Base-by-base conservation (phyloP, 768 basidiomycete genomes). In the Lentinula lateritia region DNA sequence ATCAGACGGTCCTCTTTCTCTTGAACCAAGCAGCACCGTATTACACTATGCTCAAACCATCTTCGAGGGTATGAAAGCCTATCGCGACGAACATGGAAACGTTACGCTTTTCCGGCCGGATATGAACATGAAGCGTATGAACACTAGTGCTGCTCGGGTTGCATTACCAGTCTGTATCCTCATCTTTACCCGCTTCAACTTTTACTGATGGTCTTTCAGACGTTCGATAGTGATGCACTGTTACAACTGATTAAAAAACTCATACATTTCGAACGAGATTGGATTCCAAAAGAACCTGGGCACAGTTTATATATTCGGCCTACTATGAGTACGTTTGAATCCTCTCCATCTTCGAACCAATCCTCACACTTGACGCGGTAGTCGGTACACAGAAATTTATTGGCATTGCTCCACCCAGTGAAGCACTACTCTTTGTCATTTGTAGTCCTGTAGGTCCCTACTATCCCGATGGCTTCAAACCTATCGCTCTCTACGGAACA, bases 121-220 rank as follows among this genome's bases (percentile, higher is more conserved):
- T 74, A 92, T 93, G 92, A 97, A 98, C 76, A 96, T 98, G 94
- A 87, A 87, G 69, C 87, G 95, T 32, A 95, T 98, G 94, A 93
- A 93, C 75, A 82, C 66, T 50, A 92, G 89, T 68, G 95, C 95
- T 13, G 66, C 74, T 28, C 85, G 95, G 45, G 78, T 93, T 58
- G 92, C 89, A 18, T 71, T 93, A 52, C 91, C 91, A 9, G 90
- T 90, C 63, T 61, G 85, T 74, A 20, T 39, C 53, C 13, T n/a
- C 61, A 6, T 48, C 9, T 9, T 0, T 23, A 9, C 20, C 34
- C n/a, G 3, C 56, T 34, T 53, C 16, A 5, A 13, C 8, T 46
- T 53, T 38, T 10, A 28, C 20, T 61, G 60, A 62, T 52, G 50
- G n/a, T 5, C 16, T 35, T 35, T 10, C 60, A 92, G 92, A 83